These are phyloP conservation scores for Chaetomium sp. DNA, from an alignment of 2,329 filamentous ascomycete genomes.

Conservation along the genomic window DNA sequence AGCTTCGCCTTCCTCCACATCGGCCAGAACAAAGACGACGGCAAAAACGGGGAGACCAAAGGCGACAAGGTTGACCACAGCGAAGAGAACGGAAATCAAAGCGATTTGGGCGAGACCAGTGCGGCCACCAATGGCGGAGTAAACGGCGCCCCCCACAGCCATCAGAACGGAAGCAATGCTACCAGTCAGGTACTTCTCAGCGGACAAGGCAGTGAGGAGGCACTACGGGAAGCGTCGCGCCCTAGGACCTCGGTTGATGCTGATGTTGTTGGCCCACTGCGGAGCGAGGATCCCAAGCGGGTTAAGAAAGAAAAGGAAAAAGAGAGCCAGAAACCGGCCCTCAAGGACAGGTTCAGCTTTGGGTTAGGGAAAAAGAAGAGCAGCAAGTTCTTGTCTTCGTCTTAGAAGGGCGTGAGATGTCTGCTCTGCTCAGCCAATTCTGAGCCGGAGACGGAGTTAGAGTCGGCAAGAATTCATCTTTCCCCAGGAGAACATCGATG, in stretches of 20 bases:
- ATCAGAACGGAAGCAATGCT: neutral
- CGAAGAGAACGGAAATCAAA: conserved; percentile 41
- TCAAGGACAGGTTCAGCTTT: conserved; percentile 61
- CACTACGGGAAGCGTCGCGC: too few relatives aligned
- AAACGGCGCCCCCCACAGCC: neutral
- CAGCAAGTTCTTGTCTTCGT: conserved; percentile 37
- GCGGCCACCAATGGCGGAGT: neutral
- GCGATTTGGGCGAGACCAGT: conserved; percentile 20
- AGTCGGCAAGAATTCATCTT: neutral
- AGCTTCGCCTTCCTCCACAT: conserved; percentile 62
- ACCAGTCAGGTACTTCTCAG: too few relatives aligned
- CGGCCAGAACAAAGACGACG: conserved; percentile 35
- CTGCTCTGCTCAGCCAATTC: conserved; percentile 3
- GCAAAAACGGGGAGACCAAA: conserved; percentile 28
- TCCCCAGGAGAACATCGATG: too few relatives aligned
- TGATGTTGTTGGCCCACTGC: conserved; percentile 16
- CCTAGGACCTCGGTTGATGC: too few relatives aligned
- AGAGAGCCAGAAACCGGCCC: conserved; percentile 36
- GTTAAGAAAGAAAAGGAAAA: conserved; percentile 14
- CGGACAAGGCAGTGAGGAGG: too few relatives aligned
- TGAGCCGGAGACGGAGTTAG: neutral
- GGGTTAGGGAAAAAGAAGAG: conserved; percentile 67
- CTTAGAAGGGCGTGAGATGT: conserved; percentile 10
- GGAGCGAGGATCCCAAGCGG: conserved; percentile 15
- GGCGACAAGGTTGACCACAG: conserved; percentile 24